Base-by-base conservation (phyloP, 2,329 filamentous ascomycete species). In the Clonostachys chloroleuca region DNA sequence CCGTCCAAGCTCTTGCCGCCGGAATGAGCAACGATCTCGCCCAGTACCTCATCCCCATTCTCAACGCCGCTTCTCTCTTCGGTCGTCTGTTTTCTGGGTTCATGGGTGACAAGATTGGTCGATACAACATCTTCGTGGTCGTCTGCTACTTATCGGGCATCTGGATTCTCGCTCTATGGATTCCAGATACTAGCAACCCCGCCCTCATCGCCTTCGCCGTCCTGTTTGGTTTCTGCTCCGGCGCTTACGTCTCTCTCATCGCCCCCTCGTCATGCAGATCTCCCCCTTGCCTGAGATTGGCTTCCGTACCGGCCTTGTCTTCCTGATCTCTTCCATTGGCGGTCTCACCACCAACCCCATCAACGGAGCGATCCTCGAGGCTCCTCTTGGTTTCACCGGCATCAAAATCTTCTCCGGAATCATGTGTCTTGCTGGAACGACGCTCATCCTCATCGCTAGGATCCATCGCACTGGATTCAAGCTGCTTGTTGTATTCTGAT, bases 341-440 rank as follows among this genome's bases (percentile, higher is more conserved):
- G 80, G 78, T 3, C 62, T 86, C 14, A 74, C 76, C 3, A 75
- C 79, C 0, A 78, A 70, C 47, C 81, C 81, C 0, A 81, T 84
- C 52, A 76, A 68, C 1, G 80, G 80, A 0, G 70, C 71, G 1
- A 68, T 70, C 42, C 44, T 69, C 3, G 52, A 60, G 1, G 49
- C 43, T 3, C 50, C 57, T 0, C 48, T 57, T 6, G 60, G 59
- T 6, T 70, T 61, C 58, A 42, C 58, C 0, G 63, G 62, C 5
- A 55, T 68, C 35, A 70, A 70, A 53, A 51, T 68, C 5, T 70
- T 71, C 44, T 51, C 59, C 0, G 65, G 62, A 5, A 56, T 64
- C 3, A 54, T 65, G 13, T 59, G 62, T 36, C 12, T 65, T 5
- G 52, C 49, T 2, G 65, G 64, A 13, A 64, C 62, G 36, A 39